Evolutionary conservation across 257 asterid genomes (phyloP), one percentile per base, ranked within the genome.

Genomic region (Salvia rosmarinus): DNA sequence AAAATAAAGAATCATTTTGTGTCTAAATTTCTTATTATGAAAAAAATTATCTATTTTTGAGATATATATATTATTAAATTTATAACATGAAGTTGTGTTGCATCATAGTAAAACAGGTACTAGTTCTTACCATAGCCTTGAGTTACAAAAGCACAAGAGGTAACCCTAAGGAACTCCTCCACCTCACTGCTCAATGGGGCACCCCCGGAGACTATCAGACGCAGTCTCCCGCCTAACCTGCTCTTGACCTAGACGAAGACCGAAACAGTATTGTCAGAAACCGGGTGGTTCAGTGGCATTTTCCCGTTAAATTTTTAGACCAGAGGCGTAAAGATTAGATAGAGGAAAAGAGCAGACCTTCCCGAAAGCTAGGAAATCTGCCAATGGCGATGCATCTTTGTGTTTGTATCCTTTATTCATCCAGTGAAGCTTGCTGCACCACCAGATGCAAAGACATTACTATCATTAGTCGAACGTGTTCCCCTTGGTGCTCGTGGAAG

Each of bases 181-280:
- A 94, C 89, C 78, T 94, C 99, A 52, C 82, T 80, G 83, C 99
- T 83, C 37, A 94, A 80, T 10, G 96, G 95, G 28, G 99, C 99
- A n/a, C 97, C 99, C 23, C 99, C 97, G 17, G 97, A 91, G 69
- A 94, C 92, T 40, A 94, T 83, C 16, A 94, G 86, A 28, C 99
- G 99, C 56, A 94, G 70, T 63, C 97, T 78, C 51, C 99, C 99
- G 11, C 99, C 99, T 79, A 94, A 68, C 81, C 97, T 82, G 76
- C 75, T 84, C 83, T 89, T 91, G 19, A 94, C 96, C 98, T 92
- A 51, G 42, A 65, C 8, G 64, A 25, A 46, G 67, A 39, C 57
- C 55, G 49, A 70, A 6, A 74, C 58, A 21, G 56, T 9, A 30
- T 14, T 11, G 44, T 76, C 46, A 76, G 70, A 69, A 39, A 68